A percentile compares a stretch with the other conserved stretches of the same genome.
Evolutionary conservation across 495 filamentous ascomycete genomes (phyloP).

Genomic region (Aspergillus kassunensis): DNA sequence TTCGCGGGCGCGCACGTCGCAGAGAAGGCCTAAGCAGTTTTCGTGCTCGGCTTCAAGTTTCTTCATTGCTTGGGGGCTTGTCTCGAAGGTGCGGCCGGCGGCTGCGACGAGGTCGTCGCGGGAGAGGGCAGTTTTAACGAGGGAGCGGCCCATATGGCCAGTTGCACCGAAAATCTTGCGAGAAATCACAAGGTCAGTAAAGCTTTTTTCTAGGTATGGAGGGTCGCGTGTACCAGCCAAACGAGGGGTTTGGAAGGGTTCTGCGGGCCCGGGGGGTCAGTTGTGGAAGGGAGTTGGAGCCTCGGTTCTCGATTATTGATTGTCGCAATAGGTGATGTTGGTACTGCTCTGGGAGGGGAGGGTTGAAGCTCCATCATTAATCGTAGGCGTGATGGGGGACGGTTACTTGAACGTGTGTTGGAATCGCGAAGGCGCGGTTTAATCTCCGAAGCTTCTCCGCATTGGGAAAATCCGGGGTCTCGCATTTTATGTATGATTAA

Average conservation of each 20-base stretch:
- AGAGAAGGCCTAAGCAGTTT: conserved; percentile 74
- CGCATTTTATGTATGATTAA: too few relatives aligned
- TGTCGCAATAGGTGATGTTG: conserved; percentile 25
- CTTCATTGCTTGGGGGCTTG: conserved; percentile 65
- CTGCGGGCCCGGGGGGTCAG: conserved; percentile 71
- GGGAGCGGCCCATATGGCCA: conserved; percentile 89
- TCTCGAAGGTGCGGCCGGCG: conserved; percentile 81
- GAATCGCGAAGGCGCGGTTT: neutral
- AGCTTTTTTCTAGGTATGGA: neutral
- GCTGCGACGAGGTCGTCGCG: conserved; percentile 85
- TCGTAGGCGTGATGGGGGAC: neutral
- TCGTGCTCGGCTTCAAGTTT: conserved; percentile 47
- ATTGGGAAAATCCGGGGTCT: conserved; percentile 18
- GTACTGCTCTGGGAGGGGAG: conserved; percentile 25
- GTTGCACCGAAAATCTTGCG: conserved; percentile 85
- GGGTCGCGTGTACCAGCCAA: conserved; percentile 62
- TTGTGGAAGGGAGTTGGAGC: conserved; percentile 66
- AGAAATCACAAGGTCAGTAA: neutral
- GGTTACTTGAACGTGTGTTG: neutral
- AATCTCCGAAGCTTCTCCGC: conserved; percentile 12
- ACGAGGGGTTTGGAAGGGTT: conserved; percentile 70
- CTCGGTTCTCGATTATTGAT: conserved; percentile 35
- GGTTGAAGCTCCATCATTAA: conserved; percentile 32
- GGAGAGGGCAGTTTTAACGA: conserved; percentile 75
- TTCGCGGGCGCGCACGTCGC: conserved; percentile 80